These are phyloP conservation scores for Scenedesmus sp. DNA, from an alignment of 163 green algal species.

Conservation along the genomic window DNA sequence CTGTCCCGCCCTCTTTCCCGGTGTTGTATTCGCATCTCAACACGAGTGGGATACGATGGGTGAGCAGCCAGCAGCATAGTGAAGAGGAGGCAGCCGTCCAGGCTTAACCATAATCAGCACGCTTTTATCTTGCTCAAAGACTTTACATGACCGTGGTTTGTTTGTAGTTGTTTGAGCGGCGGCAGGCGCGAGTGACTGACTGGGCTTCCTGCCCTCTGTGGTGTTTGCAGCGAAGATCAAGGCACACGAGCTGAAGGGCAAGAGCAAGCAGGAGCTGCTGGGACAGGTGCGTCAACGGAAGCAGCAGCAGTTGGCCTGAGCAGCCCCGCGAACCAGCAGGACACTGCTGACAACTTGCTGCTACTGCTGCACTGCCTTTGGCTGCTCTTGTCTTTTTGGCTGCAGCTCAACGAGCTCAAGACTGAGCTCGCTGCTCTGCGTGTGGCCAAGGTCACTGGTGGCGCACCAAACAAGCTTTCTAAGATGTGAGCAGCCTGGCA, in stretches of 20 bases:
- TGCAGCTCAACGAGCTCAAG: conserved; percentile 98
- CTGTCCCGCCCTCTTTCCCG: conserved; percentile 13
- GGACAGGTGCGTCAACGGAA: conserved; percentile 74
- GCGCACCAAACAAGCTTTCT: conserved; percentile 99
- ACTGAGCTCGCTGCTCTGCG: conserved; percentile 94
- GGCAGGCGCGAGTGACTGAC: conserved; percentile 10
- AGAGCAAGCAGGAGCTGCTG: conserved; percentile 95
- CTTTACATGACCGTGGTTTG: neutral
- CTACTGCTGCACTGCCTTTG: neutral
- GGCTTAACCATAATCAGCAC: neutral
- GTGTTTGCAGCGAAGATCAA: conserved; percentile 87
- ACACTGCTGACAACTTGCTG: neutral
- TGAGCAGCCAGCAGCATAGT: conserved; percentile 17
- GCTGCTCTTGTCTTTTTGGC: neutral
- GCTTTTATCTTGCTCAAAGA: neutral
- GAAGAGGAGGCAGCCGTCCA: neutral
- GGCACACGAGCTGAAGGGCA: conserved; percentile 93
- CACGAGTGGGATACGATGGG: conserved; percentile 27
- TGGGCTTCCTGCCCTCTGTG: neutral
- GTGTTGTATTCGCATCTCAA: neutral
- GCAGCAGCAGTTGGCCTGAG: neutral
- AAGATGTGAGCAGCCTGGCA: conserved; percentile 89
- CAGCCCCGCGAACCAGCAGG: neutral
- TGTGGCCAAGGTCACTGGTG: conserved; percentile 99
- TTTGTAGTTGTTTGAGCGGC: neutral